Conservation (phyloP, 2,329 filamentous ascomycete genomes). For the Trichoderma asperellum region DNA sequence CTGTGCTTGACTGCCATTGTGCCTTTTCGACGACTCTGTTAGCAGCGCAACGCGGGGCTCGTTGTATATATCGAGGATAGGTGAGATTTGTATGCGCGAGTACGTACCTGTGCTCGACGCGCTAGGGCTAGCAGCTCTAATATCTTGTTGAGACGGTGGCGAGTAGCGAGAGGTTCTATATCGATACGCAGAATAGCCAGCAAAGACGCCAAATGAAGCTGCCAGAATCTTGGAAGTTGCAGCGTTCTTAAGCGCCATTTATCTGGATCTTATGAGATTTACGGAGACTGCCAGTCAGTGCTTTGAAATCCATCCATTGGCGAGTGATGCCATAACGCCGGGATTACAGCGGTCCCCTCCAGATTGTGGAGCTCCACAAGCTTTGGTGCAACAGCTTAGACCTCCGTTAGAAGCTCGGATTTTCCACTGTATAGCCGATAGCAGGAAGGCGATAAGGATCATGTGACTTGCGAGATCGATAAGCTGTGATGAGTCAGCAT, state of each 20-base stretch:
- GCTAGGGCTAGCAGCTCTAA: background rate
- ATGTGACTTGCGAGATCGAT: background rate
- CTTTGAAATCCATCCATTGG: slow-evolving; percentile 30
- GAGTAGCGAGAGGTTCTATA: slow-evolving; percentile 34
- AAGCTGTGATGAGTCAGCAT: slow-evolving; percentile 18
- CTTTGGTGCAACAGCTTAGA: background rate
- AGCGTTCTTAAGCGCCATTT: slow-evolving; percentile 29
- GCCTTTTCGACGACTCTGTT: slow-evolving; percentile 30
- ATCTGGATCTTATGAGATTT: slow-evolving; percentile 7
- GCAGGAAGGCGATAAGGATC: background rate
- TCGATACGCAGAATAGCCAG: slow-evolving; percentile 38
- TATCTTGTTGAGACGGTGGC: slow-evolving; percentile 31
- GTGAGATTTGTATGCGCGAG: background rate
- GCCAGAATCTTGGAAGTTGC: slow-evolving; percentile 36
- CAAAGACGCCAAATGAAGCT: slow-evolving; percentile 38
- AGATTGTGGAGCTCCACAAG: slow-evolving; percentile 12
- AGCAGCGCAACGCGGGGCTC: slow-evolving; percentile 3
- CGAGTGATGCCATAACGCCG: slow-evolving; percentile 25
- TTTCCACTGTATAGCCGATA: background rate
- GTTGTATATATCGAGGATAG: background rate
- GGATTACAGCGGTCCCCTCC: slow-evolving; percentile 21
- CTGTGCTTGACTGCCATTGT: slow-evolving; percentile 52
- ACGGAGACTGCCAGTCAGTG: slow-evolving; percentile 12
- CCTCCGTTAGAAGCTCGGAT: background rate
- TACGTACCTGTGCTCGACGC: background rate